A percentile compares a stretch with the other conserved stretches of the same genome.
These are phyloP conservation scores for Maudiozyma saulgeensis DNA, from an alignment of 805 yeast genomes.

Conservation along the genomic window DNA sequence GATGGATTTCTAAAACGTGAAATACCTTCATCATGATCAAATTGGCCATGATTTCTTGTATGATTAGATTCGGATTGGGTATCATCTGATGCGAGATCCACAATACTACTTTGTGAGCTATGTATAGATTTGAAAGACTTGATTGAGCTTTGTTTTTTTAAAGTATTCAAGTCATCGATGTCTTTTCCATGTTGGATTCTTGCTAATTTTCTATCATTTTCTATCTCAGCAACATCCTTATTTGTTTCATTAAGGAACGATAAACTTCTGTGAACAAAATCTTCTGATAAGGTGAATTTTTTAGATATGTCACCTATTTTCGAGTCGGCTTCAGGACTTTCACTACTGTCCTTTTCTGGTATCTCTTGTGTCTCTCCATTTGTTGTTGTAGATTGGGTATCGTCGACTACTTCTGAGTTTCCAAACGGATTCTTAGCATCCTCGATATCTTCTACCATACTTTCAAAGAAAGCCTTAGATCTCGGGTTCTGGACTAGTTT, in stretches of 20 bases:
- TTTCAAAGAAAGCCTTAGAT: conserved; percentile 57
- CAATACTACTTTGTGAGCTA: conserved; percentile 1
- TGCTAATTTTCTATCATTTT: conserved; percentile 23
- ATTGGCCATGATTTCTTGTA: background rate
- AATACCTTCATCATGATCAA: conserved; percentile 8
- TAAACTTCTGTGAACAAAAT: conserved; percentile 46
- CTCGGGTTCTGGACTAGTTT: conserved; percentile 43
- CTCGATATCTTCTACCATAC: conserved; percentile 43
- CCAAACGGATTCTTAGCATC: conserved; percentile 27
- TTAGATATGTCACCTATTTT: conserved; percentile 24
- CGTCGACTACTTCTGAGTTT: conserved; percentile 19
- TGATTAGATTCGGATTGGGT: conserved; percentile 1
- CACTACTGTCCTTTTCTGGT: conserved; percentile 13
- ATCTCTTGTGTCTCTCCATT: conserved; percentile 12
- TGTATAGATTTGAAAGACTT: conserved; percentile 17
- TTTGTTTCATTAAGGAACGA: conserved; percentile 37
- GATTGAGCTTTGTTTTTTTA: conserved; percentile 37
- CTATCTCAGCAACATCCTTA: conserved; percentile 27
- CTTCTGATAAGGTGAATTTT: conserved; percentile 38
- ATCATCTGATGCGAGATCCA: conserved; percentile 14
- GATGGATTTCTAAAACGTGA: conserved; percentile 33
- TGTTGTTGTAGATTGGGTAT: conserved; percentile 3
- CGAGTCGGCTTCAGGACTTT: conserved; percentile 13
- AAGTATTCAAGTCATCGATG: conserved; percentile 35
- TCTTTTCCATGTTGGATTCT: conserved; percentile 25